phyloP scores from a whole-genome alignment of 495 filamentous ascomycete species.

The Rhypophila decipiens region DNA sequence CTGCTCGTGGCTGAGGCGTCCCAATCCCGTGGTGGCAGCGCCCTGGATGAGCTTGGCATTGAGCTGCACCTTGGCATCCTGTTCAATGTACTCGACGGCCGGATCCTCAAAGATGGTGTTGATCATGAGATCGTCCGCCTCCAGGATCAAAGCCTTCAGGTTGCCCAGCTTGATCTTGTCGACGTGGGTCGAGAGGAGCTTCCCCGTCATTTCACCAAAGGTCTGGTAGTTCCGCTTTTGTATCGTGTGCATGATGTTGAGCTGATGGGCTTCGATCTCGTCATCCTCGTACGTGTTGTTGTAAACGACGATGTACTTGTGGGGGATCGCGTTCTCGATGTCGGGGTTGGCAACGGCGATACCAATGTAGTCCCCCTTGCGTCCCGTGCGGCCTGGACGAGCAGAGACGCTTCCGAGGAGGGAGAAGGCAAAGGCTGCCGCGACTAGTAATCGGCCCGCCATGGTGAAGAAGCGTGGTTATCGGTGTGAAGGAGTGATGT shows the following conservation, averaged over 20 bases:
- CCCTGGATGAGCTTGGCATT: conserved; percentile 28
- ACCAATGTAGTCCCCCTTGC: conserved; percentile 26
- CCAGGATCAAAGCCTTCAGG: conserved; percentile 44
- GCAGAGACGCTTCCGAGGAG: conserved; percentile 26
- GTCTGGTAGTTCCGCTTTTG: conserved; percentile 43
- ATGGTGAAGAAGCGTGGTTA: conserved; percentile 11
- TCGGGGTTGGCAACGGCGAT: conserved; percentile 40
- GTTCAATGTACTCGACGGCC: conserved; percentile 44
- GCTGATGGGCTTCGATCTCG: conserved; percentile 34
- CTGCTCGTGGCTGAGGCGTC: conserved; percentile 33
- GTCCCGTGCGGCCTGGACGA: conserved; percentile 16
- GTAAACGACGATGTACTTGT: conserved; percentile 47
- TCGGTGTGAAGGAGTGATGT: conserved; percentile 2
- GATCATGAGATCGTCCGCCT: conserved; percentile 42
- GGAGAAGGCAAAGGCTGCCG: conserved; percentile 26
- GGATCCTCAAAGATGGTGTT: conserved; percentile 36
- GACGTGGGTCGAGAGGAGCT: conserved; percentile 33
- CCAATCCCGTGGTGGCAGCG: conserved; percentile 35
- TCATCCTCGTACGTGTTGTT: conserved; percentile 36
- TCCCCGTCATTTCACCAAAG: conserved; percentile 31
- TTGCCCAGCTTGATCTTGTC: conserved; percentile 33
- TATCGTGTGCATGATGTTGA: conserved; percentile 33
- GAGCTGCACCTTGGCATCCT: conserved; percentile 35
- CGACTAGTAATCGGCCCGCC: conserved; percentile 21
- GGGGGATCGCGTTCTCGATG: conserved; percentile 31